phyloP scores from a whole-genome alignment of 352 stramenopile genomes.

The Phytophthora aleatoria region DNA sequence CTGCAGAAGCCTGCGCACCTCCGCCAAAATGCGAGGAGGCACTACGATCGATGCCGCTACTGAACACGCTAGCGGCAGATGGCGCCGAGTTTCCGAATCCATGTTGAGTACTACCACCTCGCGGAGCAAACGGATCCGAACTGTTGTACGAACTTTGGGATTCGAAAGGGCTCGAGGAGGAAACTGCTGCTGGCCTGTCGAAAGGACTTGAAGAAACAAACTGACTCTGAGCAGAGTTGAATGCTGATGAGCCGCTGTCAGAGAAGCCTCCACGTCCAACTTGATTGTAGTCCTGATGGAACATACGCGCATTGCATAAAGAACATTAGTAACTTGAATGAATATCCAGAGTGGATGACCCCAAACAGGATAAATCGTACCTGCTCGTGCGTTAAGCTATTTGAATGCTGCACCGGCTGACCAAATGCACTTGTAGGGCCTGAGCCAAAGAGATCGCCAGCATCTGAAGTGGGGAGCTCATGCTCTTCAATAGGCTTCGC shows the following conservation, averaged over 20 bases:
- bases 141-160: constrained; percentile 12
- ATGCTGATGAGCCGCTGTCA: constrained; percentile 3
- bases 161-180: constrained; percentile 26
- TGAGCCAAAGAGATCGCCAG: constrained; percentile 63
- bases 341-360: not conserved
- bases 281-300: constrained; percentile 26
- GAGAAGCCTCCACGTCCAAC: constrained; percentile 15
- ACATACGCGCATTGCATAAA: not conserved
- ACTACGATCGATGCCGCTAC: constrained; percentile 13
- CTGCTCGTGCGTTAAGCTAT: constrained; percentile 41
- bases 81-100: constrained; percentile 27
- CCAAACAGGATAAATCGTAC: constrained; percentile 25
- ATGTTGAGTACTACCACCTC: constrained; percentile 16
- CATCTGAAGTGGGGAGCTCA: constrained; percentile 59
- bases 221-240: constrained; percentile 17
- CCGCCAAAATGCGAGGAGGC: constrained; percentile 31
- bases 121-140: constrained; percentile 29
- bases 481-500: constrained; percentile 35
- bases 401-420: constrained; percentile 30
- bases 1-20: constrained; percentile 21
- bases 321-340: constrained; percentile 5
- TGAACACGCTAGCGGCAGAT: constrained; percentile 27
- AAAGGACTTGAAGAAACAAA: constrained; percentile 27
- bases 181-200: constrained; percentile 19
- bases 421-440: constrained; percentile 39